phyloP scores from a whole-genome alignment of 2,329 filamentous ascomycete species.

The Thyridium curvatum region DNA sequence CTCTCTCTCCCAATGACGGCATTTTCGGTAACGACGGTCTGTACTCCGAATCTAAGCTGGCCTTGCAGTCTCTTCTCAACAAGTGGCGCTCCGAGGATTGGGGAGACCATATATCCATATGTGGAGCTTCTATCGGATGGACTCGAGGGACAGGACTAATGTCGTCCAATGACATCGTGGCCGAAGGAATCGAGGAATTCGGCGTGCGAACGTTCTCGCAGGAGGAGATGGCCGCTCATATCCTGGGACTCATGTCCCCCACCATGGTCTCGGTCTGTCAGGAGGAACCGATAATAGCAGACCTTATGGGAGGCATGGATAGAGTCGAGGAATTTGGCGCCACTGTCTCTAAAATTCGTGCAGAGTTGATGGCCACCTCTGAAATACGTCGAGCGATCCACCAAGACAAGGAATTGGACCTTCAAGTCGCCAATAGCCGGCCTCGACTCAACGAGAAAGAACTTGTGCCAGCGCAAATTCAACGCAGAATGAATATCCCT shows the following conservation, averaged over 20 bases:
- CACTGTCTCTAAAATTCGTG: slow-evolving; percentile 12
- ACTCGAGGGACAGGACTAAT: slow-evolving; percentile 38
- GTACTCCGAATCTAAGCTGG: slow-evolving; percentile 29
- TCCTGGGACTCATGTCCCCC: slow-evolving; percentile 24
- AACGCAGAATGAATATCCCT: slow-evolving; percentile 2
- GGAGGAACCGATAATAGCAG: slow-evolving; percentile 25
- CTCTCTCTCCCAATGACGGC: slow-evolving; percentile 30
- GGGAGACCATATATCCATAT: slow-evolving; percentile 21
- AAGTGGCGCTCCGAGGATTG: slow-evolving; percentile 18
- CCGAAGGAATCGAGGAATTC: slow-evolving; percentile 57
- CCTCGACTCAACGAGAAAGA: background rate
- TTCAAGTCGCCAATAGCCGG: slow-evolving; percentile 7
- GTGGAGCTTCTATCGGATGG: slow-evolving; percentile 28
- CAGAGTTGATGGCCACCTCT: slow-evolving; percentile 10
- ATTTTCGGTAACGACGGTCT: slow-evolving; percentile 28
- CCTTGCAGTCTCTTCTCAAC: slow-evolving; percentile 17
- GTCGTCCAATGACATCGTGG: slow-evolving; percentile 96
- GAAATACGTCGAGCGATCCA: slow-evolving; percentile 15
- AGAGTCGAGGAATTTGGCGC: slow-evolving; percentile 18
- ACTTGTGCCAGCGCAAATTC: background rate
- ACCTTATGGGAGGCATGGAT: slow-evolving; percentile 29
- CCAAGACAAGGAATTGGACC: slow-evolving; percentile 11
- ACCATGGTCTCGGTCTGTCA: slow-evolving; percentile 21
- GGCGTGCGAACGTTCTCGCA: slow-evolving; percentile 31
- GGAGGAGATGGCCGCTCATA: slow-evolving; percentile 32